Evolutionary conservation across 495 filamentous ascomycete species (phyloP).

Genomic region (Neurospora sp.): DNA sequence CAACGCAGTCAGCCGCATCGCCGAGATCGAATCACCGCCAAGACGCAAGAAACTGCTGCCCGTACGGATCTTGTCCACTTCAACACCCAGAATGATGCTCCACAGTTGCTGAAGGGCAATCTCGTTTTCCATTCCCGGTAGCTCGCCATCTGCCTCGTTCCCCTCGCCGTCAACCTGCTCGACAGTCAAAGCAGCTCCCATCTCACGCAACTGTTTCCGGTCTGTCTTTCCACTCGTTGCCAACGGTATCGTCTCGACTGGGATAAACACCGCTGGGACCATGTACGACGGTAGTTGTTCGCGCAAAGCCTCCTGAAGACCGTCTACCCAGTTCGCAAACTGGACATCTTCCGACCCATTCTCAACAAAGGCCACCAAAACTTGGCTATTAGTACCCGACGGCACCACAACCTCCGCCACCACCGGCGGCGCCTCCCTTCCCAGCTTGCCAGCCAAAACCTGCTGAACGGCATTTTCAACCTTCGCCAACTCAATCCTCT

Average conservation of each 20-base stretch:
- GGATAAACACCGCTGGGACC: constrained; percentile 48
- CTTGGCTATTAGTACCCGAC: constrained; percentile 2
- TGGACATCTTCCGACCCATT: neutral
- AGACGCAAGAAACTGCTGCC: too few species aligned
- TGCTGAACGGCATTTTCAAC: constrained; percentile 13
- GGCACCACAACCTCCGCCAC: constrained; percentile 23
- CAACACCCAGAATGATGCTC: too few species aligned
- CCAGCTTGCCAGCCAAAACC: constrained; percentile 3
- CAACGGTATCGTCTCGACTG: constrained; percentile 38
- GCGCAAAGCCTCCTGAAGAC: neutral
- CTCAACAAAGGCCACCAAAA: neutral
- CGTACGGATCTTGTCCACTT: too few species aligned
- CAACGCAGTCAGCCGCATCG: too few species aligned
- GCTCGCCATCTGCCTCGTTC: too few species aligned
- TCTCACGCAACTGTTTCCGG: neutral
- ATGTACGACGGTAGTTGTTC: constrained; percentile 34
- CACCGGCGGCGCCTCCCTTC: constrained; percentile 4
- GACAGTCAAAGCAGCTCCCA: too few species aligned
- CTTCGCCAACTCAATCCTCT: constrained; percentile 30
- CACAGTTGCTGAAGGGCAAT: too few species aligned
- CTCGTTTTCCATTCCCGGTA: too few species aligned
- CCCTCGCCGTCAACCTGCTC: too few species aligned
- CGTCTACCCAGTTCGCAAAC: neutral
- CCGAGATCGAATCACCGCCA: too few species aligned
- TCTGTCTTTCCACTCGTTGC: constrained; percentile 46